Evolutionary conservation across 1,284 basidiomycete species (phyloP).

Genomic region (Rhizoctonia solani): DNA sequence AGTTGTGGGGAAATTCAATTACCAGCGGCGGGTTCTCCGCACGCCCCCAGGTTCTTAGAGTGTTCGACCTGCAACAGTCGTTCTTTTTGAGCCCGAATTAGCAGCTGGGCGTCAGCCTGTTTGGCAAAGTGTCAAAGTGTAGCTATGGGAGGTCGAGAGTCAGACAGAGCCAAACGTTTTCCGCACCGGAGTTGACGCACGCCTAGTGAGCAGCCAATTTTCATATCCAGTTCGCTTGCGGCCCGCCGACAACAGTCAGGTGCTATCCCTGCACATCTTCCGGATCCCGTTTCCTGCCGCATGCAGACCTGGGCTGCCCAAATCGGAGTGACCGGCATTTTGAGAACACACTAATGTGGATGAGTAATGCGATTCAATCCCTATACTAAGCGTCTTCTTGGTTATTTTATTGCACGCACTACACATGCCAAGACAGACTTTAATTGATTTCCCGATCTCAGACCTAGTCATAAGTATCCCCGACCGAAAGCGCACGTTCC

Average conservation of each 20-base stretch:
- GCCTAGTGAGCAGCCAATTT: background rate
- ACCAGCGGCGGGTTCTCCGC: background rate
- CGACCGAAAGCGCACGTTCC: too few species aligned
- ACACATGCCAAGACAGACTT: too few species aligned
- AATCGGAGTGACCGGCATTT: background rate
- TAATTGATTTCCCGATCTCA: too few species aligned
- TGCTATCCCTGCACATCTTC: background rate
- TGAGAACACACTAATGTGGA: background rate
- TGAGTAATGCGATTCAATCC: background rate
- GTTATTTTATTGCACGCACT: background rate
- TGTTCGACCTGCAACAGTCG: too few species aligned
- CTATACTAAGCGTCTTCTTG: background rate
- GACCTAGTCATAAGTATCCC: too few species aligned
- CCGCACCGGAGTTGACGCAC: background rate
- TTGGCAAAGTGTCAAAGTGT: background rate
- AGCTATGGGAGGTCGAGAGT: background rate
- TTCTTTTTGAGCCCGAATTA: too few species aligned
- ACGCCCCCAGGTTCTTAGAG: background rate
- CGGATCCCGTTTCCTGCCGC: background rate
- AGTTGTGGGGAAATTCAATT: background rate
- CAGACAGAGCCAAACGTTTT: background rate
- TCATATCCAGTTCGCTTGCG: background rate
- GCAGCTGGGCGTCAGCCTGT: background rate
- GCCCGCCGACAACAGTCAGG: background rate
- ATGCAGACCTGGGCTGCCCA: background rate